Base-by-base conservation (phyloP, 768 basidiomycete species). In the Pholiota molesta region DNA sequence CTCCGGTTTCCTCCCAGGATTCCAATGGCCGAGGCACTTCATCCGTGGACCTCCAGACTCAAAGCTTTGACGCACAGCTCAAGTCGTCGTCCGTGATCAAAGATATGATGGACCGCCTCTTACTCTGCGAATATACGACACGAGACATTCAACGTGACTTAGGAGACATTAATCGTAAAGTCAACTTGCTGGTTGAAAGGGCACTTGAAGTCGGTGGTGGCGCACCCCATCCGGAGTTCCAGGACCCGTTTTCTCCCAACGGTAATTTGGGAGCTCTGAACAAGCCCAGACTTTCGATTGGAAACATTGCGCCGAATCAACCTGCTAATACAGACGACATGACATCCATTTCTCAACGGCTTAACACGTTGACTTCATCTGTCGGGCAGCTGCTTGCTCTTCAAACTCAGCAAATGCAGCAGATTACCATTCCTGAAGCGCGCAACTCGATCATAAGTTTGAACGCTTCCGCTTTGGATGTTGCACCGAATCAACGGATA, bases 311-410 rank as follows among this genome's bases (percentile, higher is more conserved):
- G 28, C 89, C 91, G 45, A 90, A 91, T 72, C 90, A 91, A 76
- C 73, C 82, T 37, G 80, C 80, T 47, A 84, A 87, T 42, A 71
- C 80, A 26, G 90, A 94, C 73, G 91, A 93, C 72, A 85, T 92
- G 60, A 79, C 83, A 10, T 83, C 87, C 55, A 91, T 94, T 45
- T 89, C 90, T 10, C 90, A 91, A 67, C 86, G 91, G 42, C 79
- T 95, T 58, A 90, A 87, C 70, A 88, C 88, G 10, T 77, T 95
- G 67, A 91, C 92, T 17, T 87, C 90, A 2, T 94, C 94, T 8
- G 93, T 95, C 55, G 90, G 92, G 23, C 92, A 94, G 72, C 81
- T 95, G 26, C 83, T 95, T 9, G 89, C 90, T 2, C 73, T 93
- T 45, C 91, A 92, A 72, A 92, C 91, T 1, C 91, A 92, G 66